Base-by-base conservation (phyloP, 176 grass and related monocot genomes). In the Raddia guianensis region DNA sequence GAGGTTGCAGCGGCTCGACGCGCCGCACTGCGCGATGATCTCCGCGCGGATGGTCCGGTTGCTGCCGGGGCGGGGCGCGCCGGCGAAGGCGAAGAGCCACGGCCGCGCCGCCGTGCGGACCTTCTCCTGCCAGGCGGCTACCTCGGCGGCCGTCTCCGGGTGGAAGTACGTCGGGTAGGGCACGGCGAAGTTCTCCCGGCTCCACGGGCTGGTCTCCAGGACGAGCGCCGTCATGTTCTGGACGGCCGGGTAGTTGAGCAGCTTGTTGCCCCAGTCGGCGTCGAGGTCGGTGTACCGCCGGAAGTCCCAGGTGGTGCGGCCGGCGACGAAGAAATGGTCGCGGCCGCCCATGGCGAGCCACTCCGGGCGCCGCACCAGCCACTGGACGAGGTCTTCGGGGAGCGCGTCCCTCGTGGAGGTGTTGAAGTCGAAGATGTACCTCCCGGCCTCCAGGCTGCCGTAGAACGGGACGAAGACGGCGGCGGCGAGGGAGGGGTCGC, bases 401-500 rank as follows among this genome's bases (percentile, higher is more conserved):
- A 88, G 63, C 9, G 89, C 84, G 66, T 94, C 91, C 66, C 85
- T 70, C 37, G 46, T 53, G 8, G 88, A 64, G 10, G 78, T 63
- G 66, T 74, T 27, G 48, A 77, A 57, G n/a, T 67, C 51, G 15
- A 66, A 90, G 20, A 86, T 79, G 66, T 84, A 43, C 10, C 93
- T n/a, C 10, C 84, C 84, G 18, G 81, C 72, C 77, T 96, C 90
- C 3, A 92, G 71, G 73, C 93, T 88, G 54, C 86, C 93, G 87
- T 92, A 96, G 74, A 75, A 88, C 46, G 93, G 93, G 49, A 96
- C 90, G 43, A 96, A 96, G 11, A 96, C 35, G 27, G 93, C 90
- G 13, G 83, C 76, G 9, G 93, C 93, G 35, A 68, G 59, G 19
- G 85, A 76, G 0, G 90, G 65, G 63, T 92, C 86, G 51, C 12